These are phyloP conservation scores for Trifolium subterraneum DNA, from an alignment of 306 rosid species.

Conservation along the genomic window DNA sequence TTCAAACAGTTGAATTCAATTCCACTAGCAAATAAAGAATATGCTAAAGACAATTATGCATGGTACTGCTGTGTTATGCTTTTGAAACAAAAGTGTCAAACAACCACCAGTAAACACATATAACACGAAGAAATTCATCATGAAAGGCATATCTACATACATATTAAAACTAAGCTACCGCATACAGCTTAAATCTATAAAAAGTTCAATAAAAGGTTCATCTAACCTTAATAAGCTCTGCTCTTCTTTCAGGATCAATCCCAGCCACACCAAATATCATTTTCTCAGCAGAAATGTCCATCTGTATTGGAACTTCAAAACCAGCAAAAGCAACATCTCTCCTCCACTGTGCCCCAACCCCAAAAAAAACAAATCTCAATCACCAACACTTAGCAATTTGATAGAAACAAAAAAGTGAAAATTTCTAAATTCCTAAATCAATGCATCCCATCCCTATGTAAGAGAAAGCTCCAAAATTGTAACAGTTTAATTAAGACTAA, in stretches of 20 bases:
- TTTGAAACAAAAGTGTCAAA: slow-evolving; percentile 3
- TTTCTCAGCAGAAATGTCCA: slow-evolving; percentile 91
- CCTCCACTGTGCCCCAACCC: slow-evolving; percentile 64
- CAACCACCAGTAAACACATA: not conserved
- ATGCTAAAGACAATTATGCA: slow-evolving; percentile 1
- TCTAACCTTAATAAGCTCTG: slow-evolving; percentile 77
- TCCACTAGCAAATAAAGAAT: not conserved
- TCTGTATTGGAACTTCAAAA: slow-evolving; percentile 86
- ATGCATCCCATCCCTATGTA: not conserved
- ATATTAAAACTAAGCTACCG: slow-evolving; percentile 6
- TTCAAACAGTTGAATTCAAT: not conserved
- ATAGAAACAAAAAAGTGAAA: not conserved
- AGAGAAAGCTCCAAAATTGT: not conserved
- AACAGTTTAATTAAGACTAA: not conserved
- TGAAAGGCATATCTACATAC: not conserved
- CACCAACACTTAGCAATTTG: not conserved
- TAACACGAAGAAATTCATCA: not conserved
- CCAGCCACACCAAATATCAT: slow-evolving; percentile 80
- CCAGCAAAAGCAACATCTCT: slow-evolving; percentile 97
- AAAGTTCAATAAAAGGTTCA: slow-evolving; percentile 20
- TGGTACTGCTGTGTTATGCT: not conserved
- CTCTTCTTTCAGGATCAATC: slow-evolving; percentile 77
- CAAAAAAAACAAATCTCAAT: slow-evolving; percentile 3
- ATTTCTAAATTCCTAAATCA: slow-evolving; percentile 15
- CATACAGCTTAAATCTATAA: not conserved